Base-by-base conservation (phyloP, 805 yeast species). In the Kuraishia floccosa region DNA sequence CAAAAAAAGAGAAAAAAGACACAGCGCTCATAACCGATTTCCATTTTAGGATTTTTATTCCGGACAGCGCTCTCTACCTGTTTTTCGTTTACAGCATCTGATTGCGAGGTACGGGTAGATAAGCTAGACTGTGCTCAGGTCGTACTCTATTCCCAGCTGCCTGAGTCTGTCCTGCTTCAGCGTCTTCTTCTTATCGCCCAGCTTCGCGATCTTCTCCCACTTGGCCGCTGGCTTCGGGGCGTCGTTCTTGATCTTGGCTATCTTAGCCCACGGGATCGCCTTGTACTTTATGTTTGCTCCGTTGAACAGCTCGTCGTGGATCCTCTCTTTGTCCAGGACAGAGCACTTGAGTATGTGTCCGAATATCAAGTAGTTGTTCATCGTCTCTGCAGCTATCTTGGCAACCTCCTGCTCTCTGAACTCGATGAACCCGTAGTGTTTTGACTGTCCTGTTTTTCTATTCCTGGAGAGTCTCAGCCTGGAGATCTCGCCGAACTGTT, bases 381-480 rank as follows among this genome's bases (percentile, higher is more conserved):
- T 91, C 28, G 96, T 77, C 41, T 91, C 97, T 38, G 81, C 82
- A 3, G 96, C 98, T 38, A 86, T 65, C 42, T 74, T 68, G 27
- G 97, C 96, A 34, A 81, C 93, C 29, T 76, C 83, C 24, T 53
- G 49, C 33, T 73, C 65, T 25, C 67, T 70, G 48, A 89, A 91
- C 56, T 91, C 96, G 28, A 91, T 61, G 54, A 84, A 89, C 5
- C 86, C 97, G 54, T 76, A 89, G 52, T 86, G 96, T 58, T 85
- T 87, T 11, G 94, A 76, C 33, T 76, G 74, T 28, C 97, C 97
- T 5, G 94, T 78, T 48, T 78, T 80, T 55, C 81, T 86, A 61
- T 83, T 89, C 50, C 96, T 73, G 27, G 95, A 83, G 32, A 91
- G 57, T 43, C 87, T 75, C 34, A 86, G 66, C 42, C 84, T 75